Evolutionary conservation across 169 alveolate genomes (phyloP), one percentile per base, ranked within the genome.

Genomic region (Amoebophrya sp.): DNA sequence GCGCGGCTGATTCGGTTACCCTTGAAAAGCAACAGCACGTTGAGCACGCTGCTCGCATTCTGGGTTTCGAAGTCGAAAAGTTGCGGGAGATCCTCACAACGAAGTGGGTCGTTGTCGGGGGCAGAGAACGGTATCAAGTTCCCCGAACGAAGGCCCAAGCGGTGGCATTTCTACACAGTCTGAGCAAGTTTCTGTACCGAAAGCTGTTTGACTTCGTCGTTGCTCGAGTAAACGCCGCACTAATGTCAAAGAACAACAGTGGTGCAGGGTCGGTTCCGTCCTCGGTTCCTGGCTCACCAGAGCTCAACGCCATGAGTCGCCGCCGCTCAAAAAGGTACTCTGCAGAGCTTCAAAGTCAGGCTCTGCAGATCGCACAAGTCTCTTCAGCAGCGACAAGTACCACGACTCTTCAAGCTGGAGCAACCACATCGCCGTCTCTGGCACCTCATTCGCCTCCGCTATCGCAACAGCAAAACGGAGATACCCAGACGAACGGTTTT

Each of bases 141-240:
- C 2, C 83, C n/a, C 83, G 83, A 29, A 65, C 83, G 33, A 29
- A 65, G 83, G 38, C 83, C 36, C 83, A 65, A 26, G 83, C 83
- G 38, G n/a, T 65, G 38, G 83, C 39, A 36, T 36, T 65, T 1
- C 83, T 65, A 36, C 83, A 65, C 83, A 65, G 83, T 65, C 26
- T 65, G 36, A 65, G 83, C 83, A 65, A 65, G 83, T 65, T 12
- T 65, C 83, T 65, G 33, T 65, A 65, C 83, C 83, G 83, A 29
- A 65, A 65, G 33, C 83, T 65, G 3, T 65, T 65, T 36, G 83
- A 65, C 83, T 65, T 6, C 83, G 33, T 65, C 33, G 83, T 65
- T 6, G 26, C 83, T 6, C 18, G n/a, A 1, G 83, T 65, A 0
- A 65, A 65, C 26, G 83, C 33, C 2, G 18, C 83, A 29, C 83